Base-by-base conservation (phyloP, 1,284 basidiomycete species). In the Marasmius fiardii region DNA sequence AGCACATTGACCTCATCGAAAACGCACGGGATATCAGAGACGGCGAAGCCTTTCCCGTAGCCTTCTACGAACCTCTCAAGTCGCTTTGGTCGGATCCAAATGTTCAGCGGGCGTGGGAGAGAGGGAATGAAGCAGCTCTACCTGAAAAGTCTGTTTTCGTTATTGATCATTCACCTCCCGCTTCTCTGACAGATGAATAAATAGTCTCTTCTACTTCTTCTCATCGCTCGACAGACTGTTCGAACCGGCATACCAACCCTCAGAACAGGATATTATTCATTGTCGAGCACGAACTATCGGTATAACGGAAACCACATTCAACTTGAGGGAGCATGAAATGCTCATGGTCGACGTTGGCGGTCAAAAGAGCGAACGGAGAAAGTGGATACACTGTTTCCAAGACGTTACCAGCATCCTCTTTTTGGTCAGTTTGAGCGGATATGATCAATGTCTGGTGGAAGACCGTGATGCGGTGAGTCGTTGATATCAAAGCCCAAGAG, bases 391-490 rank as follows among this genome's bases (percentile, higher is more conserved):
- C 59, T 85, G 82, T 65, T 86, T 86, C 70, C 80, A 84, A 65
- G 83, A 86, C 60, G 83, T 85, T 49, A 89, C 86, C 2, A 85
- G 83, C 57, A 90, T 91, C 58, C 72, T 91, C 55, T 91, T 91
- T 71, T 70, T 89, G 61, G 87, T 89, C 60, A 86, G 84, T 57
- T 69, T 91, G 58, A 87, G 83, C 59, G 89, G 88, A 43, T 91
- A 89, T 67, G 92, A 94, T 67, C 86, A 91, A 62, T 89, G 88
- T 67, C 74, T 94, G 39, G 83, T 92, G 48, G 92, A 95, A 69
- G 92, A 94, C 70, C 85, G 83, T 67, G 83, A 88, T 64, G 88
- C 86, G 58, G 88, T 88, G 63, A 55, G 82, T 73, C n/a, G n/a
- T n/a, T 6, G 6, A 18, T 18, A 12, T 20, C 26, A 31, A 23